Evolutionary conservation across 306 rosid genomes (phyloP), one percentile per base, ranked within the genome.

Genomic region (Medicago lupulina): DNA sequence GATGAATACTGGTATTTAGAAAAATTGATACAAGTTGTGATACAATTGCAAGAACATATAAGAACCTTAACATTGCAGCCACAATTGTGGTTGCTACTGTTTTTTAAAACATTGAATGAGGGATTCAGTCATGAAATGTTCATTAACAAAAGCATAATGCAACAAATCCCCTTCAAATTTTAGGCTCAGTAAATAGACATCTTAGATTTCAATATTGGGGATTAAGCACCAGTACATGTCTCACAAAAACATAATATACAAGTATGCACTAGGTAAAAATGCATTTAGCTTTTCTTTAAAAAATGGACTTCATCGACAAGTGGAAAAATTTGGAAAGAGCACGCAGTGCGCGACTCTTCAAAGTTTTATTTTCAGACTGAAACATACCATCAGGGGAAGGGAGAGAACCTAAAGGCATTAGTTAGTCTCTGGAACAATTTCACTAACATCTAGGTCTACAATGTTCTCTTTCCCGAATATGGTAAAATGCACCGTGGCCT

Each of bases 391-490:
- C 87, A 51, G 16, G 61, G 4, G 46, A 68, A 62, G 11, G 4
- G 10, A 11, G 53, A 80, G 55, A 75, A 53, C 39, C 49, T 19
- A 50, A 46, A 58, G 16, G 74, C 70, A 65, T 84, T 83, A 84
- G 47, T 78, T 80, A 34, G 85, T 81, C 83, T 83, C 90, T 7
- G 59, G 82, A 81, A 79, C 85, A 72, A 95, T 83, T 75, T 90
- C 93, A 61, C 77, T 79, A 61, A 83, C 80, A 81, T 90, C 89
- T 71, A 95, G 14, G 40, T 88, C 97, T 51, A 85, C 89, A 49
- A 88, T 79, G 83, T 87, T 95, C 84, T 95, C 99, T 81, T 92
- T 95, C 77, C 99, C 99, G 79, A 92, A 92, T 44, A 95, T 75
- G 1, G 81, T 83, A 79, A 92, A 87, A 71, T 80, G 96, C 77